Percentiles rank a stretch among this genome's conserved stretches.
These are phyloP conservation scores for Leishmania tarentolae DNA, from an alignment of 208 protist species.

Conservation along the genomic window DNA sequence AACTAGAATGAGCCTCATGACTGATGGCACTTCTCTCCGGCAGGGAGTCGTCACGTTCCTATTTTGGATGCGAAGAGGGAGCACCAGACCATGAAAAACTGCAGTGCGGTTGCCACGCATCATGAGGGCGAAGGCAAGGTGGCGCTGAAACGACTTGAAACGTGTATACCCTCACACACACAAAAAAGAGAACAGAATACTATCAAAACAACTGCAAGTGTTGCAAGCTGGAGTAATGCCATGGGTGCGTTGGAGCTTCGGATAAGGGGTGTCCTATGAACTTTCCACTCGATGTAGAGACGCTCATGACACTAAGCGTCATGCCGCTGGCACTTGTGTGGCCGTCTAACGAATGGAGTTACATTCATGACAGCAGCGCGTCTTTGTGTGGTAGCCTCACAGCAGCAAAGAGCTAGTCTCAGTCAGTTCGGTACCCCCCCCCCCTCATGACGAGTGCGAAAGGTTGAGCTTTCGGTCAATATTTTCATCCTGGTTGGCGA, in stretches of 20 bases:
- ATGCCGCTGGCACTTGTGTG: background rate
- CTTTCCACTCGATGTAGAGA: background rate
- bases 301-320: background rate
- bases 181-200: background rate
- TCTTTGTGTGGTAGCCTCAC: background rate
- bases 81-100: no score
- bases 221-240: no score
- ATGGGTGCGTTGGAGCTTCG: background rate
- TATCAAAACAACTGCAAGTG: background rate
- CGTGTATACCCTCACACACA: background rate
- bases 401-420: background rate
- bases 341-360: background rate
- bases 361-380: background rate
- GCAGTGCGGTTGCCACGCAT: background rate
- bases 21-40: no score
- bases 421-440: background rate
- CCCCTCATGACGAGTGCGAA: background rate
- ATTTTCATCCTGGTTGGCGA: background rate
- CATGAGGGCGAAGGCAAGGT: background rate
- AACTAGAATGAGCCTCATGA: no score
- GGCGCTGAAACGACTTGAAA: background rate
- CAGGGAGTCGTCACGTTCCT: no score
- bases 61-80: no score
- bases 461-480: background rate
- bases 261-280: background rate